Evolutionary conservation across 1,284 basidiomycete genomes (phyloP).

Genomic region (Ceratobasidium sp.): DNA sequence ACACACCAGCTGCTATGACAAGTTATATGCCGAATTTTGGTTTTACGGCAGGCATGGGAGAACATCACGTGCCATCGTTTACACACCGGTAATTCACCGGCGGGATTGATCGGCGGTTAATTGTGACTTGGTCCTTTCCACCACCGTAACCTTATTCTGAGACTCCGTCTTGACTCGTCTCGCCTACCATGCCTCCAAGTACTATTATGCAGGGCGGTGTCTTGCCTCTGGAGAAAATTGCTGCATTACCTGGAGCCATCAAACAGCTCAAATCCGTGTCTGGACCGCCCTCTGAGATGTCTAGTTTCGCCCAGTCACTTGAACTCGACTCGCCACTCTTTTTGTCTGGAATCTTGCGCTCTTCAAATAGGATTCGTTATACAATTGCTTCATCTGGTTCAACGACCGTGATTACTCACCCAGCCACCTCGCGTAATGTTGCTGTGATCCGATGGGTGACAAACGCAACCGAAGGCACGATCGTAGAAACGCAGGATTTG

Average conservation of each 20-base stretch:
- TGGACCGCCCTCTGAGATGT: slow-evolving; percentile 5
- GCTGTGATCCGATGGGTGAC: slow-evolving; percentile 7
- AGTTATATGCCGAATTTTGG: too few relatives aligned
- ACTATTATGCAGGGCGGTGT: slow-evolving; percentile 31
- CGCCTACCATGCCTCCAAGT: slow-evolving; percentile 4
- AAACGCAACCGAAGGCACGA: background rate
- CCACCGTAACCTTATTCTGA: background rate
- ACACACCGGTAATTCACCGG: background rate
- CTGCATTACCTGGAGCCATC: background rate
- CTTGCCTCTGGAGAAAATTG: slow-evolving; percentile 8
- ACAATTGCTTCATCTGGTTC: slow-evolving; percentile 15
- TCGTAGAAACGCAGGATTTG: slow-evolving; percentile 10
- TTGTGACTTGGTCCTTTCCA: background rate
- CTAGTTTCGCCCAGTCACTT: background rate
- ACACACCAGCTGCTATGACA: too few relatives aligned
- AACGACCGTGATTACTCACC: slow-evolving; percentile 18
- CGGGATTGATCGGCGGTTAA: background rate
- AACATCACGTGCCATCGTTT: too few relatives aligned
- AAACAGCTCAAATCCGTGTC: slow-evolving; percentile 8
- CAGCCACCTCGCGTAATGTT: slow-evolving; percentile 11
- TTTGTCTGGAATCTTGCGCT: slow-evolving; percentile 14
- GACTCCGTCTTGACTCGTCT: background rate
- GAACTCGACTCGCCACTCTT: slow-evolving; percentile 23
- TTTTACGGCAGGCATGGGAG: too few relatives aligned
- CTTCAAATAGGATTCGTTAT: background rate